Base-by-base conservation (phyloP, 139 green algal genomes). In the Chlamydomonas asymmetrica region DNA sequence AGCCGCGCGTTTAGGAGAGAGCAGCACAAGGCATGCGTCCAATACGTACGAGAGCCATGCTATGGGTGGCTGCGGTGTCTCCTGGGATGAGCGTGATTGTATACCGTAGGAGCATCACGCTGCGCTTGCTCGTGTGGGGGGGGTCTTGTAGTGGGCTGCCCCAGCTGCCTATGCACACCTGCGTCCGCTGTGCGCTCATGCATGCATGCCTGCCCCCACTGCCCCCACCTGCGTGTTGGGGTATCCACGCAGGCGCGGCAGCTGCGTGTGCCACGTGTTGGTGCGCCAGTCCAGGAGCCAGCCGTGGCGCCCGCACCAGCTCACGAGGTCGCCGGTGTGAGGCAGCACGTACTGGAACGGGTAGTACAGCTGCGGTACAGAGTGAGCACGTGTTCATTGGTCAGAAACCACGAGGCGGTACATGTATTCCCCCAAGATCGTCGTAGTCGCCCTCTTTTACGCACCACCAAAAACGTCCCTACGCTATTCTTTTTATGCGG, bases 271-370 rank as follows among this genome's bases (percentile, higher is more conserved):
- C 69, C 50, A 65, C 5, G 1, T 27, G 39, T 66, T 66, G 39
- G 25, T 59, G 5, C 4, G 23, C 54, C 8, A 56, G 63, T 74
- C 73, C 40, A 79, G 2, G 41, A 85, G 79, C 5, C 34, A 71
- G 37, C 74, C 62, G 3, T 43, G 23, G 52, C 80, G 73, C 29
- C 39, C 72, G 52, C 68, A 73, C 34, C 71, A 85, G 39, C 16
- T 79, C 43, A 75, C 81, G 5, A 81, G 2, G 22, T 72, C 52
- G 16, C 73, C 74, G 6, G 3, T 60, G 40, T 31, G 52, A 32
- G 74, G 80, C 52, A 85, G 34, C 34, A 85, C 69, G 35, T 76
- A 81, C 48, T 81, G 75, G 34, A 81, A 81, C 5, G 73, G 80
- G 54, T 85, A 79, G 68, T 79, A 81, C 27, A 70, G n/a, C 57